phyloP scores from a whole-genome alignment of 2,329 filamentous ascomycete species.

The Aureobasidium uvarum region DNA sequence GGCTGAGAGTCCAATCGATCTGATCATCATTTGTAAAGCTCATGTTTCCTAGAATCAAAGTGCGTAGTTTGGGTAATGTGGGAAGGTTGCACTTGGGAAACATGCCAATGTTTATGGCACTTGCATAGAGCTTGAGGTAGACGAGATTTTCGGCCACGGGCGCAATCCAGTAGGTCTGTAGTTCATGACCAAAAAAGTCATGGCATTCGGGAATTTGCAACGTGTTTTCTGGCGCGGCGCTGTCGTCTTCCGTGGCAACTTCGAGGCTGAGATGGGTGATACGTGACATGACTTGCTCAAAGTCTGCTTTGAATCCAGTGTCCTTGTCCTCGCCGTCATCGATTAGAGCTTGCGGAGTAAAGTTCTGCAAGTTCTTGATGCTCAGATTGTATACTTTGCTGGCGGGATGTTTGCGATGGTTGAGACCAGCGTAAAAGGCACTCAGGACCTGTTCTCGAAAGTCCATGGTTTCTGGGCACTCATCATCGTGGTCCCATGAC shows the following conservation, averaged over 20 bases:
- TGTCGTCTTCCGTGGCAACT: slow-evolving; percentile 31
- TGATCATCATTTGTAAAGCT: slow-evolving; percentile 49
- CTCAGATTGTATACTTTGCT: slow-evolving; percentile 28
- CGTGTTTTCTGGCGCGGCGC: slow-evolving; percentile 28
- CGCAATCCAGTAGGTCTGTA: slow-evolving; percentile 32
- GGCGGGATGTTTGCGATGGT: neutral
- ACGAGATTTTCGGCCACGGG: slow-evolving; percentile 32
- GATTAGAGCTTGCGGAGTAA: slow-evolving; percentile 22
- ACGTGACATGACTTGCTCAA: slow-evolving; percentile 28
- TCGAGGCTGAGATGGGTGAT: slow-evolving; percentile 31
- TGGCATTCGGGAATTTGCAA: slow-evolving; percentile 28
- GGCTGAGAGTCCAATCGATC: slow-evolving; percentile 47
- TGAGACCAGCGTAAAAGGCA: neutral
- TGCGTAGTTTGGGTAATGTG: slow-evolving; percentile 43
- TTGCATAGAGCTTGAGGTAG: slow-evolving; percentile 44
- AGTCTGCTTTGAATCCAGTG: slow-evolving; percentile 14
- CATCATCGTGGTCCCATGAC: neutral
- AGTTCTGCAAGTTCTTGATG: slow-evolving; percentile 34
- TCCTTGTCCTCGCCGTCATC: neutral
- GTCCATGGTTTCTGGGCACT: neutral
- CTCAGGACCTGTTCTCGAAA: neutral
- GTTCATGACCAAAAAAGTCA: slow-evolving; percentile 30
- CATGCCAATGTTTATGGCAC: slow-evolving; percentile 42
- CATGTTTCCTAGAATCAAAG: slow-evolving; percentile 44
- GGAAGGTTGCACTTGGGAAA: slow-evolving; percentile 44